Conservation (phyloP, 257 asterid species). For the Ocimum tenuiflorum region DNA sequence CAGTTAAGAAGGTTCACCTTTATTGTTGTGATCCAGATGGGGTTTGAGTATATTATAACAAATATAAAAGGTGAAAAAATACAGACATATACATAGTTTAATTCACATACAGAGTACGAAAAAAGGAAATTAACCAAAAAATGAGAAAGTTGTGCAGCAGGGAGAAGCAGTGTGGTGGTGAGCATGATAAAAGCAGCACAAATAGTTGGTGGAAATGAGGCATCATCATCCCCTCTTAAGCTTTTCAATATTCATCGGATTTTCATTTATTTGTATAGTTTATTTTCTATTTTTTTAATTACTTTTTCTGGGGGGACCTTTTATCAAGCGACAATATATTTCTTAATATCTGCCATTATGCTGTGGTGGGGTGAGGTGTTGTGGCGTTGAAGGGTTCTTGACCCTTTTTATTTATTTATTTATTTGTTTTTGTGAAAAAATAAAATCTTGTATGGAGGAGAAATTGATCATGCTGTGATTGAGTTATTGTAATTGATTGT, state of each 20-base stretch:
- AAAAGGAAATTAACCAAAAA: background rate
- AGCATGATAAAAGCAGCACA: constrained; percentile 27
- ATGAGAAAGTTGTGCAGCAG: background rate
- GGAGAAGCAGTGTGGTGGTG: constrained; percentile 18
- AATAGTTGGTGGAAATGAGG: constrained; percentile 21
- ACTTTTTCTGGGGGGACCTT: background rate
- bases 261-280: background rate
- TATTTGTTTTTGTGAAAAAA: background rate
- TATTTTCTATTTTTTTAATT: background rate
- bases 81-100: background rate
- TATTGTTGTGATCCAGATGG: constrained; percentile 23
- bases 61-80: background rate
- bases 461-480: constrained; percentile 1
- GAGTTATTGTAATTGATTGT: constrained; percentile 4
- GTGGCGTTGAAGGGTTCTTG: background rate
- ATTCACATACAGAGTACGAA: background rate
- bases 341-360: background rate
- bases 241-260: constrained; percentile 19
- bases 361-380: too few species aligned
- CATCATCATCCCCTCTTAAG: constrained; percentile 34
- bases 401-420: too few species aligned
- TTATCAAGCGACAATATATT: constrained; percentile 1
- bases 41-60: background rate
- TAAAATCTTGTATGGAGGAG: background rate
- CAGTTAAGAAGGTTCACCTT: constrained; percentile 28